Percentiles rank a stretch among this genome's conserved stretches.
These are phyloP conservation scores for Aegle marmelos DNA, from an alignment of 345 rosid species.

Conservation along the genomic window DNA sequence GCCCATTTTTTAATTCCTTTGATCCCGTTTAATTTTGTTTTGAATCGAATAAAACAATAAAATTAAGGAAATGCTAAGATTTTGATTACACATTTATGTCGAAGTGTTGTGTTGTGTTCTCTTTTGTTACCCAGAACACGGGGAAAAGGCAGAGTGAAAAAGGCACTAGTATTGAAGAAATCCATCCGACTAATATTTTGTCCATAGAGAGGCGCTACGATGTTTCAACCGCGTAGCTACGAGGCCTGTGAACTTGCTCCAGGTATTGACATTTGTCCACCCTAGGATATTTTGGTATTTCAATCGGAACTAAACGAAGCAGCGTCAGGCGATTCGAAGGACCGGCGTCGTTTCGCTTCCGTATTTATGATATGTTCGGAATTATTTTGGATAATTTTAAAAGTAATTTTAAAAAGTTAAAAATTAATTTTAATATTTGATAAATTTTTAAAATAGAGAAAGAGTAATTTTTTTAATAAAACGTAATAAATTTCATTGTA, in stretches of 20 bases:
- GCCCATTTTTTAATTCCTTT: slow-evolving; percentile 18
- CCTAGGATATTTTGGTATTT: not conserved
- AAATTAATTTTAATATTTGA: too few relatives aligned
- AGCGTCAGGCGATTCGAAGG: not conserved
- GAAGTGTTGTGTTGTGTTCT: not conserved
- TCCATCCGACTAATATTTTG: too few relatives aligned
- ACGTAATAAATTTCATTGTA: too few relatives aligned
- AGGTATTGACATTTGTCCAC: not conserved
- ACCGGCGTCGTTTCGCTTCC: not conserved
- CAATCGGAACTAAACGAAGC: not conserved
- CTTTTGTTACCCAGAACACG: not conserved
- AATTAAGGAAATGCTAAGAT: not conserved
- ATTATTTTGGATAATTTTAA: too few relatives aligned
- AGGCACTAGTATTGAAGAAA: too few relatives aligned
- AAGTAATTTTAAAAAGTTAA: too few relatives aligned
- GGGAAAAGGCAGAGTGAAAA: not conserved
- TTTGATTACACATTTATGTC: not conserved
- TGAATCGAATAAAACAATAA: not conserved
- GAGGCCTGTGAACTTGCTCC: not conserved
- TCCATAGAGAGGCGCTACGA: not conserved
- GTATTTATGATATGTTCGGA: not conserved
- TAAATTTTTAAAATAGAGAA: too few relatives aligned
- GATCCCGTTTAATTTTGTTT: not conserved
- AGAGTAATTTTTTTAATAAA: too few relatives aligned
- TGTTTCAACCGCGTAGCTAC: not conserved